Conservation (phyloP, 768 basidiomycete genomes). For the Leccinum olivaceopallidum region DNA sequence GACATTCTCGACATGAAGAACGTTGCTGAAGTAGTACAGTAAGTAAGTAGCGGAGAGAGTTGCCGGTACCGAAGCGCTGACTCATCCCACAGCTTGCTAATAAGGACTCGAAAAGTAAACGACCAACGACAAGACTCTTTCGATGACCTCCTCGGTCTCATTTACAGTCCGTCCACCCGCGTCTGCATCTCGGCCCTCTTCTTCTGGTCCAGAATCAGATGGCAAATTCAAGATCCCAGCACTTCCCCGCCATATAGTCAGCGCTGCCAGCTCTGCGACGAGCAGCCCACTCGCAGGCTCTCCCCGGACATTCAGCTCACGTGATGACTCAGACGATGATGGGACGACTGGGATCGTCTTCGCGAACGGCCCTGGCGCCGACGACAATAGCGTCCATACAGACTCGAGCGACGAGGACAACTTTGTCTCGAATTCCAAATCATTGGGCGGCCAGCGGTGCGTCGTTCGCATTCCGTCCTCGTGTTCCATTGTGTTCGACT, state of each 20-base stretch:
- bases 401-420: conserved; percentile 67
- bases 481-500: conserved; percentile 60
- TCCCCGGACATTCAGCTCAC: conserved; percentile 36
- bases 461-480: conserved; percentile 36
- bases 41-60: background rate
- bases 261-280: conserved; percentile 41
- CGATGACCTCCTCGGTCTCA: conserved; percentile 55
- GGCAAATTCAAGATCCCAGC: conserved; percentile 56
- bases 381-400: conserved; percentile 26
- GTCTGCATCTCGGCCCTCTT: conserved; percentile 56
- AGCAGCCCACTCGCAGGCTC: conserved; percentile 61
- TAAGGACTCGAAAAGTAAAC: background rate
- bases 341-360: conserved; percentile 29
- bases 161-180: conserved; percentile 73
- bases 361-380: conserved; percentile 19
- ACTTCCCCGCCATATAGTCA: conserved; percentile 57
- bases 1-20: background rate
- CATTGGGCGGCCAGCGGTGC: conserved; percentile 83
- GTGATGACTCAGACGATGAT: conserved; percentile 31
- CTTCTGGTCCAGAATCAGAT: conserved; percentile 66
- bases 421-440: conserved; percentile 70
- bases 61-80: conserved; percentile 1
- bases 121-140: conserved; percentile 16
- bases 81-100: background rate
- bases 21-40: background rate